Conservation (phyloP, 1,139 yeast genomes). For the Magnusiomyces fungicola region DNA sequence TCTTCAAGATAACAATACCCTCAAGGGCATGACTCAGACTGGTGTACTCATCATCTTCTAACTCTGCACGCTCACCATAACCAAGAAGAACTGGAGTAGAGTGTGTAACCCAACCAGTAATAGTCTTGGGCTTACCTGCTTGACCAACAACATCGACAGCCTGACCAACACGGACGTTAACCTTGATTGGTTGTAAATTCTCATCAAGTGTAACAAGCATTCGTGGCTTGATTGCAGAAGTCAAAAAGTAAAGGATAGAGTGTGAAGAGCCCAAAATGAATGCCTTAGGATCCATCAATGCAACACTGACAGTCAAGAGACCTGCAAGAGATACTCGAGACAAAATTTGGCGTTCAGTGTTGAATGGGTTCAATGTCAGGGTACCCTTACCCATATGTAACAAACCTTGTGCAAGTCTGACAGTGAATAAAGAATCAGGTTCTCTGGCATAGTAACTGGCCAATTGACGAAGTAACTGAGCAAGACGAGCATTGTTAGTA, state of each 20-base stretch:
- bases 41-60: constrained; percentile 90
- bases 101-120: constrained; percentile 99
- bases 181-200: constrained; percentile 80
- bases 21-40: constrained; percentile 77
- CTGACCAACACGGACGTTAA: constrained; percentile 95
- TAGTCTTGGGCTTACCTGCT: constrained; percentile 97
- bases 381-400: constrained; percentile 96
- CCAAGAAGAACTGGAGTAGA: constrained; percentile 92
- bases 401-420: constrained; percentile 90
- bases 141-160: constrained; percentile 98
- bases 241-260: constrained; percentile 75
- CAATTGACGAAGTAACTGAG: constrained; percentile 88
- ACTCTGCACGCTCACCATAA: constrained; percentile 93
- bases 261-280: constrained; percentile 62
- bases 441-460: constrained; percentile 91
- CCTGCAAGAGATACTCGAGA: constrained; percentile 90
- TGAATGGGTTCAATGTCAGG: constrained; percentile 79
- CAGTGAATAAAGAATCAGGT: constrained; percentile 85
- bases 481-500: constrained; percentile 95
- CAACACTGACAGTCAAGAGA: constrained; percentile 73
- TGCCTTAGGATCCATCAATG: constrained; percentile 75
- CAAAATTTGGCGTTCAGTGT: constrained; percentile 78
- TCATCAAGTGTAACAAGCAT: constrained; percentile 92
- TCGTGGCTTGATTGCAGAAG: constrained; percentile 88
- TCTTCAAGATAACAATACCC: constrained; percentile 86